Conservation (phyloP, 2,329 filamentous ascomycete genomes). For the Juglanconis oblonga region DNA sequence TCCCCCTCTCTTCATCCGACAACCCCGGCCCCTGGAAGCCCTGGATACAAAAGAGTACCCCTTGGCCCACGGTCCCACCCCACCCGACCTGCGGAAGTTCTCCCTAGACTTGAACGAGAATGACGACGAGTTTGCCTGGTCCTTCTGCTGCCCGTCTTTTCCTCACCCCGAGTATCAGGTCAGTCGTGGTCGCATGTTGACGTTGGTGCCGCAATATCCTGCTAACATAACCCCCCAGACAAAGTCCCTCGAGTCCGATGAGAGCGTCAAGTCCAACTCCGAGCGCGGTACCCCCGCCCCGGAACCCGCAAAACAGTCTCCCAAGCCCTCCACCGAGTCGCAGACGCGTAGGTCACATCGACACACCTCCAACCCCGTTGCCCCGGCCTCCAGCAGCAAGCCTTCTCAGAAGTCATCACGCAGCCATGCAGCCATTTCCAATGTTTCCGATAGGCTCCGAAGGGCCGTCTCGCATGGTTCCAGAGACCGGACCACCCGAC, state of each 20-base stretch:
- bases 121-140: slow-evolving; percentile 39
- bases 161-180: slow-evolving; percentile 10
- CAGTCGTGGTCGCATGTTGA: neutral
- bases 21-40: slow-evolving; percentile 65
- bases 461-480: slow-evolving; percentile 32
- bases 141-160: slow-evolving; percentile 13
- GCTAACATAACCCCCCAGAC: neutral
- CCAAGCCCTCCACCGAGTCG: slow-evolving; percentile 25
- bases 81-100: slow-evolving; percentile 73
- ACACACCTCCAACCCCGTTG: slow-evolving; percentile 30
- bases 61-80: slow-evolving; percentile 77
- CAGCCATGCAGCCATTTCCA: slow-evolving; percentile 26
- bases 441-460: slow-evolving; percentile 37
- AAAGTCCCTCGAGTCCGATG: slow-evolving; percentile 17
- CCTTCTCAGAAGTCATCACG: slow-evolving; percentile 29
- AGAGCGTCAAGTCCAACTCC: slow-evolving; percentile 27
- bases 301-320: slow-evolving; percentile 25
- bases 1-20: slow-evolving; percentile 76
- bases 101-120: slow-evolving; percentile 66
- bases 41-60: slow-evolving; percentile 90
- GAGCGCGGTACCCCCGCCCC: slow-evolving; percentile 30
- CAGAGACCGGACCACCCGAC: slow-evolving; percentile 24
- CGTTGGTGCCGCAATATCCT: neutral
- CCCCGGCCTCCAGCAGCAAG: slow-evolving; percentile 31
- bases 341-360: slow-evolving; percentile 31